Base-by-base conservation (phyloP, 1,284 basidiomycete species). In the Paramarasmius palmivorus region DNA sequence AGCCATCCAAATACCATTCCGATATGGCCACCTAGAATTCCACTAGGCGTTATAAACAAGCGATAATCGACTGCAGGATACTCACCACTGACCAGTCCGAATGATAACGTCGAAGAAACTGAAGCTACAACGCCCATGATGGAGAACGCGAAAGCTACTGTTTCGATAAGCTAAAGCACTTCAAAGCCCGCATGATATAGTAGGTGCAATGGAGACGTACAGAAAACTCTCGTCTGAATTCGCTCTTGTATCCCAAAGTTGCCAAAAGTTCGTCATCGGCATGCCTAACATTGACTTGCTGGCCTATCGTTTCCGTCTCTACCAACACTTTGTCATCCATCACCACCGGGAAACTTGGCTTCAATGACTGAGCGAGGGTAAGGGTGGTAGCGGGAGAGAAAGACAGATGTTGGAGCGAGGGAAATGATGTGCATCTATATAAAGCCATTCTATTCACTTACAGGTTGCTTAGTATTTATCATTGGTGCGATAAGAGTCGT, bases 1-100 rank as follows among this genome's bases (percentile, higher is more conserved):
- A 88, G 68, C 88, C 88, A 91, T 20, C 88, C 88, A 71, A 85
- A 90, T 7, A 89, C 79, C 77, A 90, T 83, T 19, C 88, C 87
- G 23, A 88, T 82, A 65, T 90, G 87, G 4, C 88, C 87, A 51
- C 86, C 86, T 79, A 6, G 17, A 37, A 23, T 52, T 38, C 39
- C 53, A 45, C 50, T 56, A 22, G 29, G 32, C 20, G 40, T 17
- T 2, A 45, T 8, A 10, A 41, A 25, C 14, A 14, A 17, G 6
- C 20, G 32, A 48, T 9, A 14, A 20, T 4, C 29, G 19, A 25
- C 29, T 17, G 25, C 6, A 17, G 66, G 66, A 15, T 48, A 49
- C 65, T 12, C 46, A 82, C 85, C 84, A 56, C 81, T 82, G 6
- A 76, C 69, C 12, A 89, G 74, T 1, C 79, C 79, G 63, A 90